phyloP scores from a whole-genome alignment of 2,329 filamentous ascomycete species.

The Sclerotinia glacialis region DNA sequence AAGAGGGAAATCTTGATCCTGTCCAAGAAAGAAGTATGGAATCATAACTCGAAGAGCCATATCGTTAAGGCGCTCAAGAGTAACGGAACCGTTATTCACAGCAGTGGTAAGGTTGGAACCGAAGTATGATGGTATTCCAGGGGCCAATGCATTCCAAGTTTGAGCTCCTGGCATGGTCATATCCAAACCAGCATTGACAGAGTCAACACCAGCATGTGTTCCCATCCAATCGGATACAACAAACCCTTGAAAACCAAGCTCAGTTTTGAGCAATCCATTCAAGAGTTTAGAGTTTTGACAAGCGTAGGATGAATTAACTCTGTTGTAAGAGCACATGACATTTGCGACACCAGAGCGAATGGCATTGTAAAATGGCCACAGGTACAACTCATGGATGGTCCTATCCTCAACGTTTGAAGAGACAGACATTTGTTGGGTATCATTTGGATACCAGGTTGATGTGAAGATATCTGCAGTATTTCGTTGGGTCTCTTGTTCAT shows the following conservation, averaged over 20 bases:
- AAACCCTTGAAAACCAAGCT: constrained; percentile 50
- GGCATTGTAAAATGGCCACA: constrained; percentile 81
- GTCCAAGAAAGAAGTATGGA: constrained; percentile 55
- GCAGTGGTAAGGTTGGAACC: constrained; percentile 40
- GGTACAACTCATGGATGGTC: constrained; percentile 72
- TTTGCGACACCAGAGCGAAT: constrained; percentile 73
- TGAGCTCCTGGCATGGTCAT: constrained; percentile 61
- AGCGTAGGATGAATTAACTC: constrained; percentile 49
- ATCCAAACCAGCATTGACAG: constrained; percentile 60
- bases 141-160: constrained; percentile 33
- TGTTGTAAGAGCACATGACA: constrained; percentile 63
- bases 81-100: constrained; percentile 49
- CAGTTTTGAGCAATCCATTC: constrained; percentile 50
- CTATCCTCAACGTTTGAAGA: constrained; percentile 68
- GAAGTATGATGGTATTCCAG: constrained; percentile 17
- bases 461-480: constrained; percentile 12
- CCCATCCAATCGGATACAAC: constrained; percentile 69
- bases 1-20: constrained; percentile 45
- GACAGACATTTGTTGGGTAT: constrained; percentile 49
- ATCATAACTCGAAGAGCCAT: constrained; percentile 51
- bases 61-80: constrained; percentile 45
- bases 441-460: constrained; percentile 15
- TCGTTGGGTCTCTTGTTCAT: constrained; percentile 52
- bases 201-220: constrained; percentile 56
- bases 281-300: constrained; percentile 50